These are phyloP conservation scores for Arxiozyma slooffiae DNA, from an alignment of 1,139 yeast genomes.

Conservation along the genomic window DNA sequence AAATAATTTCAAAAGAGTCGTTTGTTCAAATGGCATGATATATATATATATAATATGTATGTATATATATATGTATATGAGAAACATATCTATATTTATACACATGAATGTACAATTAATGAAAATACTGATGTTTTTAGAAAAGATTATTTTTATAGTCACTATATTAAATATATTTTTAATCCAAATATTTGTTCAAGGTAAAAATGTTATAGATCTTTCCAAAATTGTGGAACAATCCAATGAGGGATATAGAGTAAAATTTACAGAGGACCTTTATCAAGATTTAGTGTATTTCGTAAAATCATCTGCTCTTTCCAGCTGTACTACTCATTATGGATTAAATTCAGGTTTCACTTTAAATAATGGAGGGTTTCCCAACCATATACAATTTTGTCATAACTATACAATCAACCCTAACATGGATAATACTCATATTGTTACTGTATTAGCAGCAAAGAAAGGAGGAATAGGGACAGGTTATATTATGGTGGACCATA, in stretches of 20 bases:
- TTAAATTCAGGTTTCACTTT: slow-evolving; percentile 17
- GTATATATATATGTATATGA: too few relatives aligned
- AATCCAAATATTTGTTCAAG: neutral
- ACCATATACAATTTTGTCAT: slow-evolving; percentile 23
- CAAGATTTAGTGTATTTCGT: slow-evolving; percentile 27
- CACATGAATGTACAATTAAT: neutral
- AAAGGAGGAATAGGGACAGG: slow-evolving; percentile 45
- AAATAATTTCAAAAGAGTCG: neutral
- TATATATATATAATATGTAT: too few relatives aligned
- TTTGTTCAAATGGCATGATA: too few relatives aligned
- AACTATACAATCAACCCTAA: slow-evolving; percentile 22
- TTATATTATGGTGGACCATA: slow-evolving; percentile 30
- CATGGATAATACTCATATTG: slow-evolving; percentile 32
- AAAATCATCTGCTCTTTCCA: slow-evolving; percentile 25
- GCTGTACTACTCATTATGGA: slow-evolving; percentile 21
- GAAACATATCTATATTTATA: too few relatives aligned
- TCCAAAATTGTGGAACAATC: slow-evolving; percentile 14
- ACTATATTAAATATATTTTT: neutral
- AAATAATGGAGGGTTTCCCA: slow-evolving; percentile 27
- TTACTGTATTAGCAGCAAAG: slow-evolving; percentile 32
- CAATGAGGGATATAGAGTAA: slow-evolving; percentile 1
- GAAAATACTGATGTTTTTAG: neutral
- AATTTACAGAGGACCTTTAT: slow-evolving; percentile 15
- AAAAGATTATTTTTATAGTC: neutral
- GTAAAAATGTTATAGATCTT: slow-evolving; percentile 2